A percentile compares a stretch with the other conserved stretches of the same genome.
Conservation (phyloP, 1,284 basidiomycete genomes). For the Rhodotorula sp. region DNA sequence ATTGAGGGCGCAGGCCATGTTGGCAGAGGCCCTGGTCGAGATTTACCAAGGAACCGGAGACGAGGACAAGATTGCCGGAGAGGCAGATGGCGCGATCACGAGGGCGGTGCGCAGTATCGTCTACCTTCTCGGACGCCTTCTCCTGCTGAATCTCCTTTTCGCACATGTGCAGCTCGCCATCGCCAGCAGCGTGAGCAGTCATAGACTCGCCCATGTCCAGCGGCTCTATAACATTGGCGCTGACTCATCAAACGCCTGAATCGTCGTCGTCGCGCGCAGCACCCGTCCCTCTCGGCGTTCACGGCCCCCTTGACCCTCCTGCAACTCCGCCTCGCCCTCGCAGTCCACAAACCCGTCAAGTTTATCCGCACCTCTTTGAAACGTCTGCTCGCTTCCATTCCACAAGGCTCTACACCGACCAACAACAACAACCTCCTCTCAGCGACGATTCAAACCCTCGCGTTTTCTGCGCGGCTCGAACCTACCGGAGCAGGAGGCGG, state of each 20-base stretch:
- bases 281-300: constrained; percentile 17
- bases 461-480: neutral
- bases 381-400: constrained; percentile 56
- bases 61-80: neutral
- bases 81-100: constrained; percentile 13
- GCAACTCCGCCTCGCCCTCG: constrained; percentile 19
- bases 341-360: constrained; percentile 12
- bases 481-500: no score
- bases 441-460: neutral
- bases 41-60: constrained; percentile 12
- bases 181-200: neutral
- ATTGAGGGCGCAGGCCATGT: constrained; percentile 25
- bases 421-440: neutral
- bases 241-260: no score
- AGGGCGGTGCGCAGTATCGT: constrained; percentile 7
- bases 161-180: neutral
- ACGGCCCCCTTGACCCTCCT: constrained; percentile 12
- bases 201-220: no score
- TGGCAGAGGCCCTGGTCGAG: constrained; percentile 18
- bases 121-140: no score
- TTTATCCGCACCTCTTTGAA: constrained; percentile 51
- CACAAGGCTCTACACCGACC: constrained; percentile 1
- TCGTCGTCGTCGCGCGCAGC: constrained; percentile 3
- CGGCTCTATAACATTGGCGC: neutral
- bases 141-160: neutral